Base-by-base conservation (phyloP, 495 filamentous ascomycete genomes). In the Hypoxylon cercidicola region DNA sequence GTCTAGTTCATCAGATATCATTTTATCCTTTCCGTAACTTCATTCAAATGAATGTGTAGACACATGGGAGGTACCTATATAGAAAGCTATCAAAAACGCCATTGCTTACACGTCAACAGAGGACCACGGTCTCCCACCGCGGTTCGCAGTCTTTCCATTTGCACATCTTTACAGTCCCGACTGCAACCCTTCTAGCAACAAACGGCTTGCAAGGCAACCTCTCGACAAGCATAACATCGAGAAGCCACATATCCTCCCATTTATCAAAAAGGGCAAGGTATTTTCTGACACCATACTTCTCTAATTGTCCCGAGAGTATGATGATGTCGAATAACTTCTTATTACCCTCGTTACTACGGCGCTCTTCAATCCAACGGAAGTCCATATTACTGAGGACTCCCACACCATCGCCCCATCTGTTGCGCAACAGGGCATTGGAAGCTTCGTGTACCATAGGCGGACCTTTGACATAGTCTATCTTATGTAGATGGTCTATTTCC, bases 171-270 rank as follows among this genome's bases (percentile, higher is more conserved):
- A 55, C 51, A 1, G 50, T 55, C 19, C 60, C 51, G n/a, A 55
- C 13, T 3, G 50, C 60, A 1, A 55, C 37, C 43, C 59, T 37
- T 30, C 59, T 40, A 10, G 59, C 59, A 13, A 62, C 59, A 34
- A 55, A 62, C 10, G 51, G 40, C 46, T 32, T 35, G 44, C 60
- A 55, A n/a, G 43, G 60, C 13, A 62, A 34, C 18, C 51, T 41
- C 35, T 62, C 51, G 18, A 62, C 43, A 19, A 55, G 34, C 30
- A 62, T 62, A 32, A 62, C 59, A 16, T 62, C 32, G 15, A 62
- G 21, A 18, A 54, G 32, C 50, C 59, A 62, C 19, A 49, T 48
- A 25, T 62, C 21, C 5, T 40, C 34, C 13, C 30, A 53, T 12
- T 25, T 23, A 10, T 46, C 15, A 0, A 3, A 18, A 12, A 30